These are phyloP conservation scores for Sarcocystis neurona DNA, from an alignment of 169 alveolate species.

Conservation along the genomic window DNA sequence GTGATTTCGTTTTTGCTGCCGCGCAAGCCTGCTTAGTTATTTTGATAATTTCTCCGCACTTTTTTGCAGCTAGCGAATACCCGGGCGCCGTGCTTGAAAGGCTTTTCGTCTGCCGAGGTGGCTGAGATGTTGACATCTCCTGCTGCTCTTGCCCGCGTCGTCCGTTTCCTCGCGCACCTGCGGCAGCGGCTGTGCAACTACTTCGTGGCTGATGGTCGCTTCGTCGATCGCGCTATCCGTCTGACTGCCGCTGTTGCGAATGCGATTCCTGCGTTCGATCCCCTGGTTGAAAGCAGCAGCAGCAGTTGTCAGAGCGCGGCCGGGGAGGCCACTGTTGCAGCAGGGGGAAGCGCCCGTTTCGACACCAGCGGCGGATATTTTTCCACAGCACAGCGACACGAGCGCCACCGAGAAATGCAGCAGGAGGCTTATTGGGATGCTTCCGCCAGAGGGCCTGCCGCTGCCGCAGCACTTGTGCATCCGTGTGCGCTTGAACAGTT, in stretches of 20 bases:
- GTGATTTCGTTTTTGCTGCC: neutral
- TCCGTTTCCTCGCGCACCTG: constrained; percentile 28
- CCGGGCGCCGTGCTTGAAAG: constrained; percentile 20
- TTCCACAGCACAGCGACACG: too few relatives aligned
- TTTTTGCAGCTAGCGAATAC: constrained; percentile 5
- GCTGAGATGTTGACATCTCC: constrained; percentile 34
- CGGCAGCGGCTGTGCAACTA: constrained; percentile 46
- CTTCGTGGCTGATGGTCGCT: constrained; percentile 35
- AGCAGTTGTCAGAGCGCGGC: constrained; percentile 9
- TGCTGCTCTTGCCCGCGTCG: constrained; percentile 11
- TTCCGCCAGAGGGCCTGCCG: too few relatives aligned
- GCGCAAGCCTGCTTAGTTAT: neutral
- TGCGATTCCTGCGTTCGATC: neutral
- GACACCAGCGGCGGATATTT: neutral
- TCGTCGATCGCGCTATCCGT: constrained; percentile 38
- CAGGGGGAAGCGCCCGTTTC: neutral
- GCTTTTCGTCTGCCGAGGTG: constrained; percentile 35
- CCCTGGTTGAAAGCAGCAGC: neutral
- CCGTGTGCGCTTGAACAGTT: neutral
- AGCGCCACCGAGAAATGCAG: too few relatives aligned
- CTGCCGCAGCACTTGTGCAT: too few relatives aligned
- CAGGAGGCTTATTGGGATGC: too few relatives aligned
- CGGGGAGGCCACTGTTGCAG: constrained; percentile 20
- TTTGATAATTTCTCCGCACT: too few relatives aligned
- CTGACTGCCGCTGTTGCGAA: constrained; percentile 4